A percentile compares a stretch with the other conserved stretches of the same genome.
phyloP scores from a whole-genome alignment of 257 asterid species.

The Thymus mandschuricus region DNA sequence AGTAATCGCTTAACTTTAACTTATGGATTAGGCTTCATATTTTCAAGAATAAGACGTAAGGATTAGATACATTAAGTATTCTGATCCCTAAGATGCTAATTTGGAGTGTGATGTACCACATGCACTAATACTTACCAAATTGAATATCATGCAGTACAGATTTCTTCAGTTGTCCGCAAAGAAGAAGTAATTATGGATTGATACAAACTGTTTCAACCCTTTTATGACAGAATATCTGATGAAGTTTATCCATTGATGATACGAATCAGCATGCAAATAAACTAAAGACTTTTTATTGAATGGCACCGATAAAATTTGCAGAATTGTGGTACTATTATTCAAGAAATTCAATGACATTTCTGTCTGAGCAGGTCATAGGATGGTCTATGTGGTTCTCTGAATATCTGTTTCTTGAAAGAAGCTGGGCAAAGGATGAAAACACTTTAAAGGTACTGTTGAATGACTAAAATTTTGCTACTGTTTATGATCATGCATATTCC shows the following conservation, averaged over 20 bases:
- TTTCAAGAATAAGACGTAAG: conserved; percentile 1
- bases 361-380: conserved; percentile 77
- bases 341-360: conserved; percentile 37
- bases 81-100: conserved; percentile 3
- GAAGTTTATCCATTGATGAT: not conserved
- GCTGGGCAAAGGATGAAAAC: conserved; percentile 93
- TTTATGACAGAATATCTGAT: not conserved
- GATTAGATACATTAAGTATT: conserved; percentile 13
- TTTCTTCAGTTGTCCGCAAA: not conserved
- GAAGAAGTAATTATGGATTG: conserved; percentile 12
- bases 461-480: conserved; percentile 25
- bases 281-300: too few relatives aligned
- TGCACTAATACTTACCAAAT: not conserved
- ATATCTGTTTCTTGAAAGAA: conserved; percentile 96
- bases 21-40: not conserved
- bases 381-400: conserved; percentile 99
- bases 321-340: not conserved
- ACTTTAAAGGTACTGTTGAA: conserved; percentile 66
- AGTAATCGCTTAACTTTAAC: conserved; percentile 2
- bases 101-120: conserved; percentile 1
- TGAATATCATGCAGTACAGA: conserved; percentile 2
- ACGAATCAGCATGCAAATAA: not conserved
- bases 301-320: too few relatives aligned
- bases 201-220: not conserved
- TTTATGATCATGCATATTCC: conserved; percentile 3